Percentiles rank a stretch among this genome's conserved stretches.
Conservation (phyloP, 1,139 yeast genomes). For the Geotrichum europaeum region DNA sequence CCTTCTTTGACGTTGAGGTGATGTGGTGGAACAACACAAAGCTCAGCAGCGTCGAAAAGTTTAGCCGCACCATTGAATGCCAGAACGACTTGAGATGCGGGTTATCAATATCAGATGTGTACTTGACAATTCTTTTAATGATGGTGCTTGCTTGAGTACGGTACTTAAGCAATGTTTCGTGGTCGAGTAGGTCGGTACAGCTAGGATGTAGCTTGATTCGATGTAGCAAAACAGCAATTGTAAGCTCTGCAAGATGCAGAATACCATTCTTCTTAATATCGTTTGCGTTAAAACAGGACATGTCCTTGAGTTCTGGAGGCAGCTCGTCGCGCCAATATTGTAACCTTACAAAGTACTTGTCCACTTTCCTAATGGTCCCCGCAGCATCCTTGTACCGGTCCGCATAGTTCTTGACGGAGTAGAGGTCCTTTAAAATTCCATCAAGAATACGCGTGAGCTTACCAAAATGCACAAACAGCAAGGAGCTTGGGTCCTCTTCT, state of each 20-base stretch:
- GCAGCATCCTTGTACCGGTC: slow-evolving; percentile 22
- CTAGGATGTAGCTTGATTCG: slow-evolving; percentile 29
- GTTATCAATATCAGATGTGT: slow-evolving; percentile 35
- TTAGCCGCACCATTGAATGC: slow-evolving; percentile 33
- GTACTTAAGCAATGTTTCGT: slow-evolving; percentile 21
- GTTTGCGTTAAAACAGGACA: slow-evolving; percentile 23
- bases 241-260: slow-evolving; percentile 31
- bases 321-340: slow-evolving; percentile 30
- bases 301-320: slow-evolving; percentile 30
- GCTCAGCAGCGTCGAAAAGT: slow-evolving; percentile 34
- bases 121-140: slow-evolving; percentile 31
- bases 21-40: slow-evolving; percentile 34
- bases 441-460: slow-evolving; percentile 31
- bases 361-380: slow-evolving; percentile 23
- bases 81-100: slow-evolving; percentile 37
- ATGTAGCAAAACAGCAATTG: slow-evolving; percentile 33
- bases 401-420: slow-evolving; percentile 24
- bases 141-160: slow-evolving; percentile 31
- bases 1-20: slow-evolving; percentile 30
- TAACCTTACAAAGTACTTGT: slow-evolving; percentile 24
- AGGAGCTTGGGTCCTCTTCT: slow-evolving; percentile 31
- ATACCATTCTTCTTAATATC: slow-evolving; percentile 25
- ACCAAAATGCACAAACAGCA: slow-evolving; percentile 31
- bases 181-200: slow-evolving; percentile 22
- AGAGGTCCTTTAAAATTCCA: slow-evolving; percentile 28